A percentile compares a stretch with the other conserved stretches of the same genome.
Conservation (phyloP, 2,329 filamentous ascomycete genomes). For the Lachnellula arida region DNA sequence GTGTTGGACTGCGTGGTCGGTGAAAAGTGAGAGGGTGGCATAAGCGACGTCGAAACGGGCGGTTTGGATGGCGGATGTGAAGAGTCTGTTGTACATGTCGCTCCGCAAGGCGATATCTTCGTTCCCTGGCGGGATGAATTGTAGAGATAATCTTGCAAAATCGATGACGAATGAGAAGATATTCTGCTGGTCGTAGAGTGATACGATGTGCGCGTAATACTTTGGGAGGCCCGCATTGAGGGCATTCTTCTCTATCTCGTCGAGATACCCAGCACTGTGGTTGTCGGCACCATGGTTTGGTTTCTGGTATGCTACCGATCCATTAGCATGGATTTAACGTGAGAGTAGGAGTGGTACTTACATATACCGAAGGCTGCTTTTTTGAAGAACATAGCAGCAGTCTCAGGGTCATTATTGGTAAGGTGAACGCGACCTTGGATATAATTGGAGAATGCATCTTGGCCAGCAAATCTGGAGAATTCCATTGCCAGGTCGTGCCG, state of each 20-base stretch:
- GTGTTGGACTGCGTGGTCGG: constrained; percentile 65
- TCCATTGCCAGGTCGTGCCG: constrained; percentile 56
- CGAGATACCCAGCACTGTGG: constrained; percentile 63
- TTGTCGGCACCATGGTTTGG: constrained; percentile 35
- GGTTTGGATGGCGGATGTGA: constrained; percentile 74
- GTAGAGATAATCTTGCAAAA: constrained; percentile 72
- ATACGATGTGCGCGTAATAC: constrained; percentile 83
- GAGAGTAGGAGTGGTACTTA: constrained; percentile 43
- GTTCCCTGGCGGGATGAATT: constrained; percentile 43
- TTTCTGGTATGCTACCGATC: constrained; percentile 21
- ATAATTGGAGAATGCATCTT: constrained; percentile 66
- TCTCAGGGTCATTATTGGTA: constrained; percentile 65
- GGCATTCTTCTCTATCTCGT: constrained; percentile 67
- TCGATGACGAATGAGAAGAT: constrained; percentile 78
- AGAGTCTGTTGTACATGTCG: constrained; percentile 78
- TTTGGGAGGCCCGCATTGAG: constrained; percentile 69
- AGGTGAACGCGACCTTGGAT: constrained; percentile 78
- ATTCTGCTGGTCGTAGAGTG: constrained; percentile 73
- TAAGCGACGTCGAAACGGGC: constrained; percentile 81
- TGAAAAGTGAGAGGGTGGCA: constrained; percentile 68
- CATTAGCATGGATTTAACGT: constrained; percentile 10
- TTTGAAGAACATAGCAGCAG: constrained; percentile 71
- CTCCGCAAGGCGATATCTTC: constrained; percentile 41
- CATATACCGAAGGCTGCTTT: constrained; percentile 79
- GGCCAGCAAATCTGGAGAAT: constrained; percentile 50